Evolutionary conservation across 2,329 filamentous ascomycete genomes (phyloP).

Genomic region (Venturia oleaginea): DNA sequence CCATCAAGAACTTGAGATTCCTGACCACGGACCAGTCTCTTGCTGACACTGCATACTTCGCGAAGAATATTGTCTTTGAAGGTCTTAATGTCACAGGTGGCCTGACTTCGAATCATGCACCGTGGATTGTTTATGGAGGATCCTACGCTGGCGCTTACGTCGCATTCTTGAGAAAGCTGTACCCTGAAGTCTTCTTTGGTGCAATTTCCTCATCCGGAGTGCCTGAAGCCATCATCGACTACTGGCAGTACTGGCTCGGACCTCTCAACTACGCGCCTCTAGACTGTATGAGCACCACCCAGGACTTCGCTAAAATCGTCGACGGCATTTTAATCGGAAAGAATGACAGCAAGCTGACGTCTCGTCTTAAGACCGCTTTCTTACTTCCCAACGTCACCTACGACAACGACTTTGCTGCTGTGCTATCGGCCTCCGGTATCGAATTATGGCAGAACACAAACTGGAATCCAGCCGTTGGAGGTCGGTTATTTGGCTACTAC

Average conservation of each 20-base stretch:
- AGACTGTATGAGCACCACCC: constrained; percentile 56
- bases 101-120: constrained; percentile 54
- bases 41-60: constrained; percentile 76
- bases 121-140: constrained; percentile 75
- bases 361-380: constrained; percentile 45
- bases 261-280: constrained; percentile 47
- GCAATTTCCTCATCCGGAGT: constrained; percentile 75
- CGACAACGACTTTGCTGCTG: constrained; percentile 45
- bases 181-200: constrained; percentile 71
- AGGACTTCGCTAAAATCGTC: constrained; percentile 50
- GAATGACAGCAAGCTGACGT: constrained; percentile 34
- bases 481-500: constrained; percentile 41
- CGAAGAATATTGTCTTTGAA: constrained; percentile 59
- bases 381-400: constrained; percentile 41
- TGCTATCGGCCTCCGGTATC: constrained; percentile 34
- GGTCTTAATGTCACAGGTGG: constrained; percentile 56
- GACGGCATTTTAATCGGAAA: constrained; percentile 48
- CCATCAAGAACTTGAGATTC: constrained; percentile 65
- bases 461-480: constrained; percentile 50
- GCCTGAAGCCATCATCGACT: constrained; percentile 67
- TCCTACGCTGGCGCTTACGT: constrained; percentile 76
- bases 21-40: constrained; percentile 75
- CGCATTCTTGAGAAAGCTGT: constrained; percentile 65
- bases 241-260: constrained; percentile 57
- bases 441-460: constrained; percentile 46